Conservation (phyloP, 2,329 filamentous ascomycete genomes). For the Trichothecium roseum region DNA sequence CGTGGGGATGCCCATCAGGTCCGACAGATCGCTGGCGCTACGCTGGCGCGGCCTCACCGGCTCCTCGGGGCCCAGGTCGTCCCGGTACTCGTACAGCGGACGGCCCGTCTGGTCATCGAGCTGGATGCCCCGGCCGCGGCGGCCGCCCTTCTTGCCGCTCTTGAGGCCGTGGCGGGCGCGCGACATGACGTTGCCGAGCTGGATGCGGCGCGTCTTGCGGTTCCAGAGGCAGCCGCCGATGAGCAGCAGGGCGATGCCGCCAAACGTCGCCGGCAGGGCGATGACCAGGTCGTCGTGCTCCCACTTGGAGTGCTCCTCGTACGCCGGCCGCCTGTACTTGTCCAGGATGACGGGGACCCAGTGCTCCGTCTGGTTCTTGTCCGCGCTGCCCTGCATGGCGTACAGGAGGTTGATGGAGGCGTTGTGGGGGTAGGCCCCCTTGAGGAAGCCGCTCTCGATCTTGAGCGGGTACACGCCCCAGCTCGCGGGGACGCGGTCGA, state of each 20-base stretch:
- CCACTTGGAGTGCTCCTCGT: conserved; percentile 14
- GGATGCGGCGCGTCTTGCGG: conserved; percentile 36
- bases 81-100: conserved; percentile 12
- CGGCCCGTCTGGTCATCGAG: conserved; percentile 23
- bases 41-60: conserved; percentile 24
- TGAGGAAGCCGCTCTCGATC: conserved; percentile 26
- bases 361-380: conserved; percentile 24
- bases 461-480: conserved; percentile 39
- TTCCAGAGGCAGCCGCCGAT: conserved; percentile 49
- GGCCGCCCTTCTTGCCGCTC: conserved; percentile 23
- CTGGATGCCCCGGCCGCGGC: conserved; percentile 29
- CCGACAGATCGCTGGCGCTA: conserved; percentile 38
- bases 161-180: conserved; percentile 28
- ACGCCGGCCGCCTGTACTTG: conserved; percentile 21
- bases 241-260: conserved; percentile 34
- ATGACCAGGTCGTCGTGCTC: conserved; percentile 33
- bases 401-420: conserved; percentile 36
- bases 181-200: conserved; percentile 41
- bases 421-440: conserved; percentile 27
- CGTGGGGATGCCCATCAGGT: conserved; percentile 35
- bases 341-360: conserved; percentile 27
- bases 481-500: conserved; percentile 21
- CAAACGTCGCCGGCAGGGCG: conserved; percentile 40
- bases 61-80: conserved; percentile 10
- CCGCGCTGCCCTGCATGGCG: conserved; percentile 17